These are phyloP conservation scores for Candida hispaniensis DNA, from an alignment of 805 yeast genomes.

Conservation along the genomic window DNA sequence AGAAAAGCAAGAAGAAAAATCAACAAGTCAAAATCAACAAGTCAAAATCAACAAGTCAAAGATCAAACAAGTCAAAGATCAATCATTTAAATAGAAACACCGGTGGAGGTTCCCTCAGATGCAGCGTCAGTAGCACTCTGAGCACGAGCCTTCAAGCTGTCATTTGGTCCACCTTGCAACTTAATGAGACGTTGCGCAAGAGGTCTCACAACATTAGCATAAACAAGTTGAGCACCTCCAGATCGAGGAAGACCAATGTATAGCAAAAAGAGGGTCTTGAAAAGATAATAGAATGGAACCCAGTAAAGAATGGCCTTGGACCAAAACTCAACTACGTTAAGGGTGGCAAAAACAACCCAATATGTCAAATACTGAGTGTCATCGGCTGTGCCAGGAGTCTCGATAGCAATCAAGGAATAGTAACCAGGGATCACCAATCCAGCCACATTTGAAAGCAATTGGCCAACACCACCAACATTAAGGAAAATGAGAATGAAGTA, in stretches of 20 bases:
- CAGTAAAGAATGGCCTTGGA: slow-evolving; percentile 83
- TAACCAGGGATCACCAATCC: slow-evolving; percentile 89
- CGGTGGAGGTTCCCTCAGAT: slow-evolving; percentile 16
- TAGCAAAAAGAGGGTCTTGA: slow-evolving; percentile 79
- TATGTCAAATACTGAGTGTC: slow-evolving; percentile 85
- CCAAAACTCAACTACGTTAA: slow-evolving; percentile 93
- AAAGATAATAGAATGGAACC: slow-evolving; percentile 92
- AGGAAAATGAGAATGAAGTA: slow-evolving; percentile 74
- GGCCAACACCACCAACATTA: slow-evolving; percentile 92
- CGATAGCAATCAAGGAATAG: slow-evolving; percentile 73
- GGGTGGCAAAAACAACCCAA: slow-evolving; percentile 96
- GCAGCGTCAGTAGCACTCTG: slow-evolving; percentile 23
- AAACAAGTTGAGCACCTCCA: slow-evolving; percentile 75
- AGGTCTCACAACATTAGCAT: slow-evolving; percentile 57
- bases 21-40: too few species aligned
- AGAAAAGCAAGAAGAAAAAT: too few species aligned
- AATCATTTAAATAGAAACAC: slow-evolving; percentile 33
- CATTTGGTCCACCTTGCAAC: slow-evolving; percentile 21
- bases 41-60: too few species aligned
- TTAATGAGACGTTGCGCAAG: slow-evolving; percentile 31
- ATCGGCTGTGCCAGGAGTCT: slow-evolving; percentile 55
- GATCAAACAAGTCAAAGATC: too few species aligned
- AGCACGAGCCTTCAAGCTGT: slow-evolving; percentile 27
- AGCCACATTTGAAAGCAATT: slow-evolving; percentile 82
- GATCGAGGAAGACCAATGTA: slow-evolving; percentile 82